Evolutionary conservation across 2,329 filamentous ascomycete genomes (phyloP).

Genomic region (Botrytis fragariae): DNA sequence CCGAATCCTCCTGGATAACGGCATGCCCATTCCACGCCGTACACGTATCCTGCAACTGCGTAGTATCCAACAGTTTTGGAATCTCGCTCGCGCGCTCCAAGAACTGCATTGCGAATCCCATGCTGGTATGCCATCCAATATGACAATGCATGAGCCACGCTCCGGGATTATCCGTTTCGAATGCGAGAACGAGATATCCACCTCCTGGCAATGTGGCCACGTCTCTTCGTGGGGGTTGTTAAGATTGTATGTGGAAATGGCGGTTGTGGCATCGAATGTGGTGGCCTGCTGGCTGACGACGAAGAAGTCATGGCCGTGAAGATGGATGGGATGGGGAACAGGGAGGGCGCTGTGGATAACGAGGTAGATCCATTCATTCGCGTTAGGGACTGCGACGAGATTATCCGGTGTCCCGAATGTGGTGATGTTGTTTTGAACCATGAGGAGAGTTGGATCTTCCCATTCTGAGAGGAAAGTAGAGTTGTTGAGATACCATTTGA

Average conservation of each 20-base stretch:
- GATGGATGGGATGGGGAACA: constrained; percentile 42
- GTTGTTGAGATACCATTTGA: constrained; percentile 49
- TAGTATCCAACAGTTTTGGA: constrained; percentile 9
- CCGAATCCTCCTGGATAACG: constrained; percentile 22
- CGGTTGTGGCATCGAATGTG: constrained; percentile 35
- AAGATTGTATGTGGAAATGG: constrained; percentile 25
- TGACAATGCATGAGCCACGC: constrained; percentile 33
- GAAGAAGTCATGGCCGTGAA: constrained; percentile 50
- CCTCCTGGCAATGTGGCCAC: constrained; percentile 44
- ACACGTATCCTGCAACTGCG: constrained; percentile 18
- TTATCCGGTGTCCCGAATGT: constrained; percentile 28
- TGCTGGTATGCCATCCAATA: constrained; percentile 49
- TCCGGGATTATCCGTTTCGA: constrained; percentile 29
- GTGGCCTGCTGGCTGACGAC: constrained; percentile 46
- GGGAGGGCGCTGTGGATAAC: constrained; percentile 32
- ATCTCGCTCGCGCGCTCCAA: constrained; percentile 40
- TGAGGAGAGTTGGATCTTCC: constrained; percentile 46
- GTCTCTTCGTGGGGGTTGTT: constrained; percentile 52
- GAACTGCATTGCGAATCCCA: constrained; percentile 50
- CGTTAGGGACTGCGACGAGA: constrained; percentile 33
- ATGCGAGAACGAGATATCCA: constrained; percentile 28
- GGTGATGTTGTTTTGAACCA: constrained; percentile 34
- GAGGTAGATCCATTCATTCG: constrained; percentile 36
- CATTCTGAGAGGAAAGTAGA: constrained; percentile 49
- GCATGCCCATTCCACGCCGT: constrained; percentile 19